Base-by-base conservation (phyloP, 1,139 yeast genomes). In the Trichomonascaceae sp. region DNA sequence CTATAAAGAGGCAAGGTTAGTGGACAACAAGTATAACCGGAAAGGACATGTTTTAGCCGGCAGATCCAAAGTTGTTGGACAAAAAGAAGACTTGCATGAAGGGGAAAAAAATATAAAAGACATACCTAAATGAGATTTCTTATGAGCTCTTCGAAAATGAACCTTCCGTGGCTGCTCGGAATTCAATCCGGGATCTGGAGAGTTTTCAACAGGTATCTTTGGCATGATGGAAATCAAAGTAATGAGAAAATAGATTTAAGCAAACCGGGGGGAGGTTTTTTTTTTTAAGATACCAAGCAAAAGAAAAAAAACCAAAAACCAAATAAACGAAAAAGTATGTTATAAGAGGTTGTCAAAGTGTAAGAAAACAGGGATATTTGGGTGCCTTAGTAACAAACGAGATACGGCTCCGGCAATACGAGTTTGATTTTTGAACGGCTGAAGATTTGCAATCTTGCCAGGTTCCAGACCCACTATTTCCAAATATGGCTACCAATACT, bases 101-200 rank as follows among this genome's bases (percentile, higher is more conserved):
- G n/a, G 9, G 9, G 32, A 3, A 6, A 4, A 43, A 43, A 7
- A 43, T 2, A 6, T 6, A 15, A 15, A 10, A 13, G 24, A 51
- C 61, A 44, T 53, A 22, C 74, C 75, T 70, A 73, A 57, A 63
- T 82, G 86, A 17, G 85, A 80, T 67, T 83, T 83, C 57, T 84
- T 74, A 67, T 83, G 87, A 57, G 81, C 79, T 60, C 86, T 69
- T 61, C 87, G 72, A 17, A 51, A 55, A 41, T 53, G 56, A 30
- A 55, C 50, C 39, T 54, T 54, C 19, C 46, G 45, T 10, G 49
- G 48, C 18, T 51, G 49, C 27, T 19, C 43, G 47, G 36, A 18
- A n/a, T 19, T 19, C n/a, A 44, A 30, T n/a, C 24, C 36, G 51
- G 39, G 17, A 15, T 13, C 38, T 45, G 45, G 19, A 9, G 41